Conservation (phyloP, 2,329 filamentous ascomycete species). For the Acephala macrosclerotiorum region DNA sequence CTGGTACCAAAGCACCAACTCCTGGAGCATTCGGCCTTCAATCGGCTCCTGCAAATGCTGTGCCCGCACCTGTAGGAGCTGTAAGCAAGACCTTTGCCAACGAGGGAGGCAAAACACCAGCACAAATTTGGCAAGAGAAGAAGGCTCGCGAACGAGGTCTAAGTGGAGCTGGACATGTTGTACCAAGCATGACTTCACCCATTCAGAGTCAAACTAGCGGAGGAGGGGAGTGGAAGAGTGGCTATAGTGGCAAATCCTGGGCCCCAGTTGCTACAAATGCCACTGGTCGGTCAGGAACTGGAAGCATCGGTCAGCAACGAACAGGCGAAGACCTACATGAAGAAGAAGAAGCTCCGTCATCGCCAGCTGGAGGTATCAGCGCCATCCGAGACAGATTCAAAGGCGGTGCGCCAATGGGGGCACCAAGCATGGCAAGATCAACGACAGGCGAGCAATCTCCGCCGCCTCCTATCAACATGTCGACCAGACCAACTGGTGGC, state of each 20-base stretch:
- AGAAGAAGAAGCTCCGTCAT: slow-evolving; percentile 56
- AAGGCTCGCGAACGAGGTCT: slow-evolving; percentile 80
- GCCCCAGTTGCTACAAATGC: slow-evolving; percentile 78
- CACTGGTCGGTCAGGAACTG: slow-evolving; percentile 69
- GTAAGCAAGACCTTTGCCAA: slow-evolving; percentile 95
- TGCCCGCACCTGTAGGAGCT: slow-evolving; percentile 71
- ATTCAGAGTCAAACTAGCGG: slow-evolving; percentile 76
- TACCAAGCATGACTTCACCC: slow-evolving; percentile 57
- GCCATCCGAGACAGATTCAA: slow-evolving; percentile 86
- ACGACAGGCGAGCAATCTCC: slow-evolving; percentile 44
- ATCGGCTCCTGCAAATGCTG: slow-evolving; percentile 61
- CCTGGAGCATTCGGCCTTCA: slow-evolving; percentile 74
- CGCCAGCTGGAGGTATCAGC: slow-evolving; percentile 70
- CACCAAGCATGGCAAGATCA: slow-evolving; percentile 46
- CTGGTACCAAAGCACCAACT: slow-evolving; percentile 87
- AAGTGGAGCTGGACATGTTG: slow-evolving; percentile 57
- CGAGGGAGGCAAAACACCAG: slow-evolving; percentile 92
- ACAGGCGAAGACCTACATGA: slow-evolving; percentile 63
- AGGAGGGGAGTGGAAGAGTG: slow-evolving; percentile 83
- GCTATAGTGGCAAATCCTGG: slow-evolving; percentile 91
- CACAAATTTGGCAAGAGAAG: slow-evolving; percentile 97
- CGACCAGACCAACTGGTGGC: slow-evolving; percentile 72
- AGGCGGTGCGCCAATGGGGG: slow-evolving; percentile 74
- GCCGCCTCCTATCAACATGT: slow-evolving; percentile 45
- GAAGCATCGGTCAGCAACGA: slow-evolving; percentile 61